phyloP scores from a whole-genome alignment of 2,329 filamentous ascomycete genomes.

The Hypoxylon sp. region DNA sequence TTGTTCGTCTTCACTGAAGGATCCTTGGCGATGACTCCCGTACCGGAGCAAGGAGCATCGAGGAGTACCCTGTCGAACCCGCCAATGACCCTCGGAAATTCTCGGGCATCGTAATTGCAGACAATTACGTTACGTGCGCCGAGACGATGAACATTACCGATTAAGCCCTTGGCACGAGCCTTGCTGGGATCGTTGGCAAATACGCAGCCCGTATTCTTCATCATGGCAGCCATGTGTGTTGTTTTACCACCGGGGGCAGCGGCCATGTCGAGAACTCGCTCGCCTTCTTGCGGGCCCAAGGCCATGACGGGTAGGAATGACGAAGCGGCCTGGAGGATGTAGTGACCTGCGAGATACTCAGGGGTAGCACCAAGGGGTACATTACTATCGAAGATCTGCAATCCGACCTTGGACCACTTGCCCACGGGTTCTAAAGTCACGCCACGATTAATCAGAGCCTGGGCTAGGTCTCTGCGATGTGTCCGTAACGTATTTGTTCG shows the following conservation, averaged over 20 bases:
- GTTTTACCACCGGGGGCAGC: conserved; percentile 96
- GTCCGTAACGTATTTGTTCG: conserved; percentile 93
- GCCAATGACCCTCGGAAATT: conserved; percentile 93
- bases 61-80: conserved; percentile 95
- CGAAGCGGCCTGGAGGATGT: conserved; percentile 95
- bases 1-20: conserved; percentile 98
- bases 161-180: conserved; percentile 91
- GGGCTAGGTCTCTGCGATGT: conserved; percentile 80
- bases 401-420: conserved; percentile 97
- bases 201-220: conserved; percentile 96
- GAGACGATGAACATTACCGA: conserved; percentile 95
- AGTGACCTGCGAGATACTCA: conserved; percentile 96
- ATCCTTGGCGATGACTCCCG: conserved; percentile 97
- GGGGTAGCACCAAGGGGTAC: conserved; percentile 90
- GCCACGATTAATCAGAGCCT: conserved; percentile 68
- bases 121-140: conserved; percentile 94
- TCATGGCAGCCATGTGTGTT: conserved; percentile 93
- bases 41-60: conserved; percentile 95
- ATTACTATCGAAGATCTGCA: conserved; percentile 84
- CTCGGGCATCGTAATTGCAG: conserved; percentile 92
- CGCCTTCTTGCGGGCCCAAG: conserved; percentile 89
- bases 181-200: conserved; percentile 98
- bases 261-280: conserved; percentile 92
- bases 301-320: conserved; percentile 99
- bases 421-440: conserved; percentile 96